Percentiles rank a stretch among this genome's conserved stretches.
Conservation (phyloP, 2,329 filamentous ascomycete genomes). For the Aureobasidium zeae region DNA sequence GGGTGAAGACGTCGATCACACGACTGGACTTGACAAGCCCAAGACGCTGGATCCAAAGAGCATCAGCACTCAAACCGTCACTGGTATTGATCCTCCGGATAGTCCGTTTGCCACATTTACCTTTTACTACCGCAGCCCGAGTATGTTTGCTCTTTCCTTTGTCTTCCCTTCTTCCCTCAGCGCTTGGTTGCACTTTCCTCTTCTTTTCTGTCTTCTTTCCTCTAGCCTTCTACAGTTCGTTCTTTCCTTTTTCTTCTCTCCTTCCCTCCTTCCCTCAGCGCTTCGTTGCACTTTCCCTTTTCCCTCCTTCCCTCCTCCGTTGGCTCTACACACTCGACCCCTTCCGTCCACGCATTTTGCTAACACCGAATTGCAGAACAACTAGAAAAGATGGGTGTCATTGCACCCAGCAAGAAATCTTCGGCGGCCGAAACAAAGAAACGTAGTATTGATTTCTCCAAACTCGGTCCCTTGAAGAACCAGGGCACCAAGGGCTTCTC, state of each 20-base stretch:
- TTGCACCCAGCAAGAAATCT: conserved; percentile 53
- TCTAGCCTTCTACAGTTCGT: no score
- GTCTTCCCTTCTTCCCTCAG: no score
- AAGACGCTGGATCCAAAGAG: conserved; percentile 93
- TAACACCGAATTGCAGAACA: conserved; percentile 53
- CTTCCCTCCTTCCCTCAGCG: no score
- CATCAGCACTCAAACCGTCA: conserved; percentile 98
- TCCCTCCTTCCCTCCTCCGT: no score
- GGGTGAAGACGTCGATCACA: conserved; percentile 79
- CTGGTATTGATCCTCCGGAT: conserved; percentile 89
- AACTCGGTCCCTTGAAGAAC: conserved; percentile 66
- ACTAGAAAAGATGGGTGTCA: conserved; percentile 90
- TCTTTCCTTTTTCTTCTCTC: no score
- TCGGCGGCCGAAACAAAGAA: conserved; percentile 49
- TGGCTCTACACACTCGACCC: no score
- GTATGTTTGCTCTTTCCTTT: conserved; percentile 53
- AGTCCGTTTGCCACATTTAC: conserved; percentile 96
- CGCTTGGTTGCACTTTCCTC: no score
- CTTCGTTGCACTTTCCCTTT: no score
- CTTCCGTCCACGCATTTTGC: no score
- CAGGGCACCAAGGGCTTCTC: conserved; percentile 86
- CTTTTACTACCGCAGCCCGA: conserved; percentile 92
- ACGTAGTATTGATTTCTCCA: conserved; percentile 76
- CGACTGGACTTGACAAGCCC: conserved; percentile 93
- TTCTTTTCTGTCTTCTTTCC: background rate